Evolutionary conservation across 768 basidiomycete genomes (phyloP).

Genomic region (Macrolepiota dolichaula): DNA sequence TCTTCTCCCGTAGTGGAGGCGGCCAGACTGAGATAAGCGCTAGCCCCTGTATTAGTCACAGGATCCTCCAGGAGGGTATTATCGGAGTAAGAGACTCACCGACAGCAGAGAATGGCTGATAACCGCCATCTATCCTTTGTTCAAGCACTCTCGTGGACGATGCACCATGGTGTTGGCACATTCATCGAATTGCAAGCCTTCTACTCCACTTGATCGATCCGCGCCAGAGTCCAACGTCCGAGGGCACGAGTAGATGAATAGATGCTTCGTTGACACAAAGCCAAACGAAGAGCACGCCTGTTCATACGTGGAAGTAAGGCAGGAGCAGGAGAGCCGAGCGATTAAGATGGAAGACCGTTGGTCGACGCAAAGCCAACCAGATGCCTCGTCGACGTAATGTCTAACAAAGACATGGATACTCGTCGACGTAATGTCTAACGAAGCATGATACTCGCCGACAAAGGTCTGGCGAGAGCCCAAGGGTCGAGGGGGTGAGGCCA

Average conservation of each 20-base stretch:
- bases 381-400: background rate
- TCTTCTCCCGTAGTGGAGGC: too few relatives aligned
- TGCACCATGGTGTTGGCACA: too few relatives aligned
- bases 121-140: background rate
- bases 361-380: background rate
- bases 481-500: too few relatives aligned
- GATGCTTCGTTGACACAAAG: background rate
- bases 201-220: background rate
- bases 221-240: background rate
- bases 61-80: too few relatives aligned
- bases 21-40: too few relatives aligned
- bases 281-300: too few relatives aligned
- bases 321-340: too few relatives aligned
- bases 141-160: background rate
- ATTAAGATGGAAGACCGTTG: too few relatives aligned
- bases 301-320: too few relatives aligned
- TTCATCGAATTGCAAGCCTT: background rate
- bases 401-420: background rate
- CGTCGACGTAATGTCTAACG: background rate
- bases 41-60: too few relatives aligned
- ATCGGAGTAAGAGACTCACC: too few relatives aligned
- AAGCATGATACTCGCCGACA: background rate
- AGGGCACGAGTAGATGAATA: background rate
- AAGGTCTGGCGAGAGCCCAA: background rate
- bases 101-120: too few relatives aligned